Evolutionary conservation across 2,329 filamentous ascomycete species (phyloP), one percentile per base, ranked within the genome.

Genomic region (Trichoderma polysporum): DNA sequence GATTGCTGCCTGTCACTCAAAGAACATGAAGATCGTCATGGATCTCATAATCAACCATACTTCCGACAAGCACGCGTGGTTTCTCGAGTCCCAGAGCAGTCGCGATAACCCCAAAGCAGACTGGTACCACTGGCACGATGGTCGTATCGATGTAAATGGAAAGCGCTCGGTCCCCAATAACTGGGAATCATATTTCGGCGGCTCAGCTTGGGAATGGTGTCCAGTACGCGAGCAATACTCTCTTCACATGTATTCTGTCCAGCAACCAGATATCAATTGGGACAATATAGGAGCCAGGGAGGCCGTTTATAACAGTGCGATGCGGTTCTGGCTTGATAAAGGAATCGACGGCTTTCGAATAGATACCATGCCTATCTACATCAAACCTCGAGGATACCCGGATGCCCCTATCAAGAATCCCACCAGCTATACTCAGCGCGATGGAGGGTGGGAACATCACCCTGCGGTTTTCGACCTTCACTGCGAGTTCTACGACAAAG

Each of bases 191-290:
- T 73, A 76, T 7, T 82, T 82, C 67, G 77, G 77, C 31, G 80
- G 79, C 57, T 74, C 73, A 41, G 73, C 72, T 1, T 79, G 77
- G 77, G 71, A 72, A 15, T 82, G 76, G 59, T 78, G 79, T 59
- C 77, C 79, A 69, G 57, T 70, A 7, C 77, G 78, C 0, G 66
- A 72, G 1, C 75, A 80, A 62, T 80, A 79, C 68, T 82, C 89
- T 70, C 83, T 90, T 0, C 83, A 85, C 66, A 80, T 91, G 5
- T 91, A 89, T 73, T 82, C 84, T 4, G 81, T 81, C 0, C 83
- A 87, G 66, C 89, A 91, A 71, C 88, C 89, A 0, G 89, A 91
- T 71, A 80, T 91, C 19, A 91, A 91, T 75, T 91, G 88, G 88
- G 86, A 89, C 70, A 86, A 87, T 66, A 78, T 79, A 0, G 82